Evolutionary conservation across 169 alveolate genomes (phyloP).

Genomic region (Sarcocystis neurona): DNA sequence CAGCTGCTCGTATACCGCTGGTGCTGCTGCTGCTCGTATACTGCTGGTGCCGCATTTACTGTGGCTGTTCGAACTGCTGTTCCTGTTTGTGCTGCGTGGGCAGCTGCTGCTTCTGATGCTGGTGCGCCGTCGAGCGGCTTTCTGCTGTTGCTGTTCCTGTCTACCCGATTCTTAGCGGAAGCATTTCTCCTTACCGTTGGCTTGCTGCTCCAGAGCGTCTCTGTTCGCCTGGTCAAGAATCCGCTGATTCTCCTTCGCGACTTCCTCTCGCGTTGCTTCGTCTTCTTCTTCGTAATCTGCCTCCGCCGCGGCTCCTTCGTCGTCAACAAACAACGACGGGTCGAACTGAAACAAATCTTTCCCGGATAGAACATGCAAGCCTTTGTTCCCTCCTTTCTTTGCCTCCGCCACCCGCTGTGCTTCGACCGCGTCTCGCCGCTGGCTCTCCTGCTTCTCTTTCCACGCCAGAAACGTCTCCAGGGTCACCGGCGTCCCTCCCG

Average conservation of each 20-base stretch:
- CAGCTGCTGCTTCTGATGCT: neutral
- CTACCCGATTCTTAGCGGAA: neutral
- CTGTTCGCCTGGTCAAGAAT: slow-evolving; percentile 32
- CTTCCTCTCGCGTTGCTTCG: slow-evolving; percentile 31
- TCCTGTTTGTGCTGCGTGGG: neutral
- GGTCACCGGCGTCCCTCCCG: slow-evolving; percentile 90
- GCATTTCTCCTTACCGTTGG: neutral
- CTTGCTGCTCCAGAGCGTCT: slow-evolving; percentile 40
- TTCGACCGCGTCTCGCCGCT: slow-evolving; percentile 42
- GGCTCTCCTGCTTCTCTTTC: slow-evolving; percentile 84
- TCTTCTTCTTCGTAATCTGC: slow-evolving; percentile 59
- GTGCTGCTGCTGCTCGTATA: neutral
- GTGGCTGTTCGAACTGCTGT: neutral
- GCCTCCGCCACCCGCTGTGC: slow-evolving; percentile 59
- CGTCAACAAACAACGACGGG: slow-evolving; percentile 60
- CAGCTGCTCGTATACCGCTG: neutral
- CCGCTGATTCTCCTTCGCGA: slow-evolving; percentile 27
- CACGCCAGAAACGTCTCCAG: slow-evolving; percentile 91
- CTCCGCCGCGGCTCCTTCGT: slow-evolving; percentile 59
- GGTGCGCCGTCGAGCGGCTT: neutral
- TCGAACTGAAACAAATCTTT: slow-evolving; percentile 49
- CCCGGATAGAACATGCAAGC: slow-evolving; percentile 48
- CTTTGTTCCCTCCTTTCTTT: slow-evolving; percentile 36
- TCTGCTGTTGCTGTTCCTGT: neutral
- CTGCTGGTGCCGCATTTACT: neutral